These are phyloP conservation scores for Gracilaria vermiculophylla DNA, from an alignment of 23 red algal genomes.

Conservation along the genomic window DNA sequence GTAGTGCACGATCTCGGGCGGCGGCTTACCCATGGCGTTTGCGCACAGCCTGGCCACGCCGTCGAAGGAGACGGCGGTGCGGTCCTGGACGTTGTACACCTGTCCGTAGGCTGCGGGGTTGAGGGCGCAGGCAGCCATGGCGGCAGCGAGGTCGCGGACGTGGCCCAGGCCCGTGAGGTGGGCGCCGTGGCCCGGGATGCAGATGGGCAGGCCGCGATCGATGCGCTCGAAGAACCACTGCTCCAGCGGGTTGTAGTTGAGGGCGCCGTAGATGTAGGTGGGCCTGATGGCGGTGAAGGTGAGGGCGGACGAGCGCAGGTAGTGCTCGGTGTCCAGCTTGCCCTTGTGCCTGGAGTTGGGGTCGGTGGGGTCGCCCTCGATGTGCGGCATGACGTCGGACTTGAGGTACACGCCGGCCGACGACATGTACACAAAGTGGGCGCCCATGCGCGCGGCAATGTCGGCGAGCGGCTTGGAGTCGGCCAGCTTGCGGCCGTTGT, in stretches of 20 bases:
- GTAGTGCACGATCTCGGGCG: constrained; percentile 90
- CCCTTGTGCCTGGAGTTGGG: constrained; percentile 89
- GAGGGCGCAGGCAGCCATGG: constrained; percentile 75
- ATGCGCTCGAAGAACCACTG: constrained; percentile 98
- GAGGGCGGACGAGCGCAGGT: constrained; percentile 52
- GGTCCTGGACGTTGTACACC: constrained; percentile 98
- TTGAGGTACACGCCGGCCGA: constrained; percentile 95
- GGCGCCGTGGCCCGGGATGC: constrained; percentile 87
- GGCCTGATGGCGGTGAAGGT: constrained; percentile 92
- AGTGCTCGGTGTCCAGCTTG: constrained; percentile 93
- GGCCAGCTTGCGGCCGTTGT: constrained; percentile 76
- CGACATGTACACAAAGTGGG: constrained; percentile 98
- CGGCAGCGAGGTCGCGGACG: constrained; percentile 90
- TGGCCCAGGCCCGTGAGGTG: constrained; percentile 97
- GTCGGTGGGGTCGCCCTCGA: constrained; percentile 86
- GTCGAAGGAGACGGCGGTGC: constrained; percentile 87
- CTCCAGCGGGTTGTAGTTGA: constrained; percentile 98
- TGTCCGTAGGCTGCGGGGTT: constrained; percentile 65
- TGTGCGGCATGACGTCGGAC: constrained; percentile 85
- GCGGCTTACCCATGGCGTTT: constrained; percentile 69
- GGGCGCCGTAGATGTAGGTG: constrained; percentile 98
- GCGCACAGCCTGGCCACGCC: constrained; percentile 83
- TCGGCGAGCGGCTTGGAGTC: constrained; percentile 83
- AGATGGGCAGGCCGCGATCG: constrained; percentile 81
- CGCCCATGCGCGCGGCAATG: constrained; percentile 32